phyloP scores from a whole-genome alignment of 1,284 basidiomycete species.

The Cryptococcus wingfieldii region DNA sequence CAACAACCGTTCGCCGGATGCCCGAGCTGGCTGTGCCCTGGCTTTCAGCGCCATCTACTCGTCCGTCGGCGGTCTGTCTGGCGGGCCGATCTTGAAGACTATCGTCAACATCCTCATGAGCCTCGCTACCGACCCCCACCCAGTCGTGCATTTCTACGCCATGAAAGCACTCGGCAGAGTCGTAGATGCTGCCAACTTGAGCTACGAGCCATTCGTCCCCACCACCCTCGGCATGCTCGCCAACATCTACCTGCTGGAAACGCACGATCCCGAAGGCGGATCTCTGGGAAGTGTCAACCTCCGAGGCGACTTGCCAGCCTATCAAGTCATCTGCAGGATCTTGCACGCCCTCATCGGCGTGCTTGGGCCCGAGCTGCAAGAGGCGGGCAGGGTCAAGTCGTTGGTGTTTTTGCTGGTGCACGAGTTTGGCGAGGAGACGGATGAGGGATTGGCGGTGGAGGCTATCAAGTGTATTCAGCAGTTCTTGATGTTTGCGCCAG shows the following conservation, averaged over 20 bases:
- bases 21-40: slow-evolving; percentile 86
- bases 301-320: slow-evolving; percentile 84
- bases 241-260: slow-evolving; percentile 83
- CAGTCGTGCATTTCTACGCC: slow-evolving; percentile 91
- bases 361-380: slow-evolving; percentile 91
- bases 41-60: slow-evolving; percentile 93
- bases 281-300: slow-evolving; percentile 76
- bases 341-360: slow-evolving; percentile 91
- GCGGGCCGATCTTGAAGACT: slow-evolving; percentile 90
- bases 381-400: slow-evolving; percentile 72
- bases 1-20: slow-evolving; percentile 87
- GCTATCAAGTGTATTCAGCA: slow-evolving; percentile 95
- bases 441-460: slow-evolving; percentile 85
- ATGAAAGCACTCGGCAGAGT: slow-evolving; percentile 80
- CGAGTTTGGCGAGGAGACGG: slow-evolving; percentile 78
- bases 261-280: slow-evolving; percentile 92
- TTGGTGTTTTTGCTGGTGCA: slow-evolving; percentile 80
- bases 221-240: slow-evolving; percentile 86
- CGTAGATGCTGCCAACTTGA: slow-evolving; percentile 85
- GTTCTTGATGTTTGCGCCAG: slow-evolving; percentile 89
- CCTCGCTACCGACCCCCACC: slow-evolving; percentile 91
- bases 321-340: slow-evolving; percentile 85
- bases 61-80: slow-evolving; percentile 87
- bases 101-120: slow-evolving; percentile 96
- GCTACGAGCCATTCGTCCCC: slow-evolving; percentile 83